A percentile compares a stretch with the other conserved stretches of the same genome.
phyloP scores from a whole-genome alignment of 2,329 filamentous ascomycete species.

The Aspergillus brunneoviolaceus region DNA sequence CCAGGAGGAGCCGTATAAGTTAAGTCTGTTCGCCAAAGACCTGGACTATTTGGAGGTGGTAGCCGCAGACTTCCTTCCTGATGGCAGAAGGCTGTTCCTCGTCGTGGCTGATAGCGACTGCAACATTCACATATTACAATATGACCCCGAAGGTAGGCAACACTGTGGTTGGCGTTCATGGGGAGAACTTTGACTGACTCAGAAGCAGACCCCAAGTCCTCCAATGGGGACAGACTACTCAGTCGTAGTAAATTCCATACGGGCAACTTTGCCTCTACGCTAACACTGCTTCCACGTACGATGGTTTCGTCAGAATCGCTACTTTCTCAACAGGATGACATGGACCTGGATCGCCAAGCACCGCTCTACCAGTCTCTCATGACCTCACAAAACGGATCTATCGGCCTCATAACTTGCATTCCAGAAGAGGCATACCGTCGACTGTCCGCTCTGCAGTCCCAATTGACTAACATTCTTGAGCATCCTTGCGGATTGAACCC shows the following conservation, averaged over 20 bases:
- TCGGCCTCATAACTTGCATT: conserved; percentile 75
- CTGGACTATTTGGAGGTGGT: conserved; percentile 74
- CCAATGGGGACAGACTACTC: conserved; percentile 82
- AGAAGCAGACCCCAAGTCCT: conserved; percentile 77
- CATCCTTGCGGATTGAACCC: conserved; percentile 81
- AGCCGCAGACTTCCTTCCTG: conserved; percentile 82
- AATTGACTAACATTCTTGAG: conserved; percentile 73
- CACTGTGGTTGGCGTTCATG: neutral
- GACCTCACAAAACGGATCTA: conserved; percentile 70
- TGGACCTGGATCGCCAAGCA: conserved; percentile 37
- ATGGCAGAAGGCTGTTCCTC: conserved; percentile 78
- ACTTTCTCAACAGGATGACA: conserved; percentile 37
- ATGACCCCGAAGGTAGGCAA: conserved; percentile 83
- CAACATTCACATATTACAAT: conserved; percentile 85
- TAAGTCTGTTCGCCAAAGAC: conserved; percentile 89
- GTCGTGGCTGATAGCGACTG: conserved; percentile 80
- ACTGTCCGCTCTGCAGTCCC: conserved; percentile 75
- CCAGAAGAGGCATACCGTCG: conserved; percentile 80
- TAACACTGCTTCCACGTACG: conserved; percentile 72
- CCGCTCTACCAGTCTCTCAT: conserved; percentile 62
- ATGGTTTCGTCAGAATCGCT: conserved; percentile 46
- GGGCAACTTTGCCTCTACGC: conserved; percentile 72
- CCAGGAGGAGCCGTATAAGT: conserved; percentile 88
- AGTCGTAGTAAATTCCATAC: conserved; percentile 86
- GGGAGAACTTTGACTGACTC: neutral